phyloP scores from a whole-genome alignment of 148 eudicot species.

The Vaccinium vitisidaea region DNA sequence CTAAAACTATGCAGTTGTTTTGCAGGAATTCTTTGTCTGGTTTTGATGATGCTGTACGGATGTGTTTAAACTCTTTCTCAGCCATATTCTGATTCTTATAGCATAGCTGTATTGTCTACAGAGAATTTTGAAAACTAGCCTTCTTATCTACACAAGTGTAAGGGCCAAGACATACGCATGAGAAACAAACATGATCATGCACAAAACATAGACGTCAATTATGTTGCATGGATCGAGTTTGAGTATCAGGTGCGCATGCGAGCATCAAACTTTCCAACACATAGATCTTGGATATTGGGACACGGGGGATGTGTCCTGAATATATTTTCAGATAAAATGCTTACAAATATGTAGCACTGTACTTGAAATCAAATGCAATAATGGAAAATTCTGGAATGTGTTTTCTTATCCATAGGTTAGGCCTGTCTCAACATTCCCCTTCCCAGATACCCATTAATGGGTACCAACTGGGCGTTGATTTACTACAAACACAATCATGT shows the following conservation, averaged over 20 bases:
- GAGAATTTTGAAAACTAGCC: slow-evolving; percentile 5
- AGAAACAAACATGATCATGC: background rate
- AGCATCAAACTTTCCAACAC: background rate
- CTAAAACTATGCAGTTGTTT: background rate
- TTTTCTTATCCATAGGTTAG: background rate
- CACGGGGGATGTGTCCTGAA: background rate
- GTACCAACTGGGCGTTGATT: no score
- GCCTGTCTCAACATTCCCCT: no score
- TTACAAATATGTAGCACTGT: background rate
- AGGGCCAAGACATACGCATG: background rate
- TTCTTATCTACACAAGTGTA: background rate
- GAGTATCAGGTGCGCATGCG: background rate
- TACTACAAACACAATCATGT: no score
- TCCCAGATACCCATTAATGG: no score
- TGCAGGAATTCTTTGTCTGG: background rate
- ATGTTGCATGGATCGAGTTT: background rate
- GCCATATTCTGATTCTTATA: background rate
- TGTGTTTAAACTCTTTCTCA: background rate
- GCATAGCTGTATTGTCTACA: background rate
- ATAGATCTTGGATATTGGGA: background rate
- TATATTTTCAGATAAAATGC: background rate
- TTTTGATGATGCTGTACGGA: background rate
- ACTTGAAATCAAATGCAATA: background rate
- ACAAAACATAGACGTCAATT: background rate
- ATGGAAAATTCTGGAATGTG: background rate